These are phyloP conservation scores for Verticillium klebahnii DNA, from an alignment of 2,329 filamentous ascomycete species.

Conservation along the genomic window DNA sequence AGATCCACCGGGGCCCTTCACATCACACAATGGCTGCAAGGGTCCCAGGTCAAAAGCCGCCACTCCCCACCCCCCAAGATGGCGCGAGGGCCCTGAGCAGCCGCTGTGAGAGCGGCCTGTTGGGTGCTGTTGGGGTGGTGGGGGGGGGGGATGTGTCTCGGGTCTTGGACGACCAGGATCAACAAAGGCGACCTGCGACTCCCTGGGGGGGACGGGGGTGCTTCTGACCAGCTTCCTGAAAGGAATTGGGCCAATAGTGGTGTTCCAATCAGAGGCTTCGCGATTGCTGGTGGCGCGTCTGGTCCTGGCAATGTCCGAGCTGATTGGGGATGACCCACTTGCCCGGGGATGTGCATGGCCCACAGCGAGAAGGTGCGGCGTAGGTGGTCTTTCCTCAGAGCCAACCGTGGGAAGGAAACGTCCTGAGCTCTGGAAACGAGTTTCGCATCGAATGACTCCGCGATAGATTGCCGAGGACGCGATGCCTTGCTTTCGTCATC, in stretches of 20 bases:
- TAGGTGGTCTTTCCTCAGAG: no score
- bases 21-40: not conserved
- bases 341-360: no score
- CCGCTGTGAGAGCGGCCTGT: not conserved
- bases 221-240: conserved; percentile 2
- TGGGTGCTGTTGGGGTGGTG: not conserved
- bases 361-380: no score
- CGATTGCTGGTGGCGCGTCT: not conserved
- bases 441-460: not conserved
- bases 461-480: conserved; percentile 2
- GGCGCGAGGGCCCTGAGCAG: not conserved
- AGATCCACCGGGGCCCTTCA: not conserved
- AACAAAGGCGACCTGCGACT: not conserved
- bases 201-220: not conserved
- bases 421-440: not conserved
- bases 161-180: not conserved
- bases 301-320: not conserved
- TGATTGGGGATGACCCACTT: not conserved
- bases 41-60: not conserved
- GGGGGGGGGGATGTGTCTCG: not conserved
- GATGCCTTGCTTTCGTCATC: not conserved
- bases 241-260: not conserved
- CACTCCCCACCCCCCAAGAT: not conserved
- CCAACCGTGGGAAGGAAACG: no score
- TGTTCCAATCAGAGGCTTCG: not conserved